Conservation (phyloP, 164 flowering plant genomes). For the Nelumbo lutea region DNA sequence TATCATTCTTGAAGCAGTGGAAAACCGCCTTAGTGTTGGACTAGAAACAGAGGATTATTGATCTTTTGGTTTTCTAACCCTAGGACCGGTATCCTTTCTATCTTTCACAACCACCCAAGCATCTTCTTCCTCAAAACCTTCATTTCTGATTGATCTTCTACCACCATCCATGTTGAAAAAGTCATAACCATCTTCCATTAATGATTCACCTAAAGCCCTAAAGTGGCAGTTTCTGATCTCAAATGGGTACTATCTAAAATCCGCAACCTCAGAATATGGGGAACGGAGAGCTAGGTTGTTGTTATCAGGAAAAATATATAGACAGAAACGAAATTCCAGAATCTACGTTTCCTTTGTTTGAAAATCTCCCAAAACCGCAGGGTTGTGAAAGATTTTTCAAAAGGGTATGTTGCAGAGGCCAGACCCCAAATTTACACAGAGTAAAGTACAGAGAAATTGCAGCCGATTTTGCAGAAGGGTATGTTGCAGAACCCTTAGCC, state of each 20-base stretch:
- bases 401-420: no score
- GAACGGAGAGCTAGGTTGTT: no score
- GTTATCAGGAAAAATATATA: no score
- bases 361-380: no score
- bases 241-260: neutral
- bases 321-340: no score
- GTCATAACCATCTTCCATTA: constrained; percentile 23
- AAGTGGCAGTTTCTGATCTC: neutral
- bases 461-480: no score
- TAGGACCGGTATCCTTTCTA: constrained; percentile 12
- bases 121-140: constrained; percentile 49
- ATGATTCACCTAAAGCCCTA: neutral
- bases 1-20: constrained; percentile 37
- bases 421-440: no score
- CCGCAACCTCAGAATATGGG: neutral
- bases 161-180: constrained; percentile 11
- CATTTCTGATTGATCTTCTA: constrained; percentile 22
- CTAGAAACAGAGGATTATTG: neutral
- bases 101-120: constrained; percentile 34
- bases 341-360: no score
- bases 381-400: no score
- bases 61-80: constrained; percentile 6
- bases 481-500: no score
- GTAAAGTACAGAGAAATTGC: no score
- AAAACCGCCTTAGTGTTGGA: constrained; percentile 14